Conservation (phyloP, 345 rosid species). For the Boechera stricta region DNA sequence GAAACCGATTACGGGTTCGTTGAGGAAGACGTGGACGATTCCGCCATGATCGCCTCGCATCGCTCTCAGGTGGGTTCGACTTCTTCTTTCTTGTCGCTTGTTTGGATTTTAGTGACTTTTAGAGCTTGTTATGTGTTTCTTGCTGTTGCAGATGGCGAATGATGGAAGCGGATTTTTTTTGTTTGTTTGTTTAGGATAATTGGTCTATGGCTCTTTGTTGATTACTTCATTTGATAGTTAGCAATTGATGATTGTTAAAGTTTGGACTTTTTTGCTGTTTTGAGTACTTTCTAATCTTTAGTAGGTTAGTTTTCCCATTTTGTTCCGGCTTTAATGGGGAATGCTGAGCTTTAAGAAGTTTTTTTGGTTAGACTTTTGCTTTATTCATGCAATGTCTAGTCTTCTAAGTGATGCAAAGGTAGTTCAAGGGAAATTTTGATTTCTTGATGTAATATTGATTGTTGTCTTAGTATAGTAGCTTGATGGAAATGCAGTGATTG, state of each 20-base stretch:
- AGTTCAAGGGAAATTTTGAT: neutral
- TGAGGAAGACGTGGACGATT: constrained; percentile 63
- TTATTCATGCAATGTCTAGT: constrained; percentile 9
- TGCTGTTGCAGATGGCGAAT: neutral
- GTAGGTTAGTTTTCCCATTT: neutral
- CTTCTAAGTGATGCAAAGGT: neutral
- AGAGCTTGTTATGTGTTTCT: neutral
- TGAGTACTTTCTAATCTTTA: constrained; percentile 14
- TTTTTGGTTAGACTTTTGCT: neutral
- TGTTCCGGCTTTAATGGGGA: neutral
- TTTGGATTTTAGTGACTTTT: neutral
- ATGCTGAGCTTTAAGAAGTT: neutral
- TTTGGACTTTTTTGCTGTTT: constrained; percentile 3
- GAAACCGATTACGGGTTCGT: constrained; percentile 56
- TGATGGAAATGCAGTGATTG: constrained; percentile 2
- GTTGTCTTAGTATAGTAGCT: constrained; percentile 18
- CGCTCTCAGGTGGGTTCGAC: constrained; percentile 59
- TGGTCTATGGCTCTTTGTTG: neutral
- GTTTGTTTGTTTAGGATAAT: neutral
- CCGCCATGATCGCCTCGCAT: constrained; percentile 46
- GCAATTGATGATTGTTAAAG: constrained; percentile 24
- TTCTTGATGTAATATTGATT: neutral
- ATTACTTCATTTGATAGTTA: constrained; percentile 23
- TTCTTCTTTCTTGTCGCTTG: neutral
- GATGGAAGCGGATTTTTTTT: neutral